Percentiles rank a stretch among this genome's conserved stretches.
phyloP scores from a whole-genome alignment of 73 alveolate genomes.

The Stentor coeruleus region DNA sequence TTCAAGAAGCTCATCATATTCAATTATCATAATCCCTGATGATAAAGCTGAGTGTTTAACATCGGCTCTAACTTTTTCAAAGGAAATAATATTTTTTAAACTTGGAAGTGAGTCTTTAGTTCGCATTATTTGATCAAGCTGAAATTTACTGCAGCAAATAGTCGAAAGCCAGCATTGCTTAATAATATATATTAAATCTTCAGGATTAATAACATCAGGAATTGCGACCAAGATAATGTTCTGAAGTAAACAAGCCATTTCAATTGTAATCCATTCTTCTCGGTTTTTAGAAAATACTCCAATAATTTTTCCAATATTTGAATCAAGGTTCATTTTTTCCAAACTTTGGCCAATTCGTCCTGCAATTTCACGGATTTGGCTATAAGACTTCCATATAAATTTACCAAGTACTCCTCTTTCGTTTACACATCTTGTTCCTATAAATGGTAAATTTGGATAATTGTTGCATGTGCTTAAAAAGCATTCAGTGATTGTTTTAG shows the following conservation, averaged over 20 bases:
- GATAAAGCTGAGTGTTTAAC: neutral
- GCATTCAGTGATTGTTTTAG: neutral
- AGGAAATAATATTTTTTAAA: no score
- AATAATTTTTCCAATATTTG: no score
- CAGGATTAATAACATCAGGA: constrained; percentile 87
- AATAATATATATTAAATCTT: neutral
- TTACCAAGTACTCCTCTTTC: constrained; percentile 29
- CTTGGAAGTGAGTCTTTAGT: no score
- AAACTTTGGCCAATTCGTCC: no score
- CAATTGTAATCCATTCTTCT: constrained; percentile 74
- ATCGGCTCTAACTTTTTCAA: neutral
- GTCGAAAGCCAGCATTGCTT: no score
- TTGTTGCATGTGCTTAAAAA: neutral
- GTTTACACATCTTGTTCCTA: neutral
- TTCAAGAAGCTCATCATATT: neutral
- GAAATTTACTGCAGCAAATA: no score
- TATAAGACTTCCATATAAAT: constrained; percentile 66
- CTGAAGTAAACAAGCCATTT: constrained; percentile 52
- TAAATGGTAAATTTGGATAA: neutral
- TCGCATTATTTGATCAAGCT: no score
- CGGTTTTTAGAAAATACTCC: no score
- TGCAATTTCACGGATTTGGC: no score
- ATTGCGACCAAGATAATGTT: constrained; percentile 72
- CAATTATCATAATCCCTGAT: neutral
- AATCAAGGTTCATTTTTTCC: no score